Evolutionary conservation across 495 filamentous ascomycete species (phyloP), one percentile per base, ranked within the genome.

Genomic region (Recurvomyces mirabilis): DNA sequence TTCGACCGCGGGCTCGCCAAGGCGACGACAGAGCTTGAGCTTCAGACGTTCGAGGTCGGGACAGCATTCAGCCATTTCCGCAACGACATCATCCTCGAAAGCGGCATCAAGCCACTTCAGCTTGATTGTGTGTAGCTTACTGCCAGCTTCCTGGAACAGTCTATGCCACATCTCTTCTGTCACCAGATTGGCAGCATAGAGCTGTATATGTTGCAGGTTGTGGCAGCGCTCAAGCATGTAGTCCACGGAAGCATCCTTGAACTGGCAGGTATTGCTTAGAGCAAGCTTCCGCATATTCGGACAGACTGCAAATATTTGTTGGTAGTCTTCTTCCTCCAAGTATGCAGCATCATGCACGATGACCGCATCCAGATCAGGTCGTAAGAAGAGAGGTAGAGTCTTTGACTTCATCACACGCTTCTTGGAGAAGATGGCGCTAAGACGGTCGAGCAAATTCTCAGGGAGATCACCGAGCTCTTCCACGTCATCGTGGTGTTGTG

Each of bases 391-490:
- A 44, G 79, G 67, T 14, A 94, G 56, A 1, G 82, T 93, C 39
- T 61, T 63, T 0, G 82, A 59, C 38, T 79, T 79, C 38, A 93
- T 61, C 1, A 84, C 74, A 14, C 87, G 74, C 48, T 75, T 74
- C 60, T 87, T 87, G 2, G 84, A 84, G 38, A 94, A 68, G 28
- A 87, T 84, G 41, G 84, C 75, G 26, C 84, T 81, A 21, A 94
- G 73, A 29, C 79, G 79, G 59, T 85, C 74, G 33, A 93, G 66
- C 20, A 87, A 61, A 1, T 61, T 45, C 11, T 68, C 65, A 5
- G 85, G 82, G 17, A 93, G 61, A 47, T 89, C 85, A 7, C 87
- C 85, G 40, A 94, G 74, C 46, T 85, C 82, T 43, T 93, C 84
- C 18, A 91, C 75, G 15, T 89, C 73, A 22, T 81, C 67, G 21